These are phyloP conservation scores for Termitomyces sp. DNA, from an alignment of 768 basidiomycete species.

Conservation along the genomic window DNA sequence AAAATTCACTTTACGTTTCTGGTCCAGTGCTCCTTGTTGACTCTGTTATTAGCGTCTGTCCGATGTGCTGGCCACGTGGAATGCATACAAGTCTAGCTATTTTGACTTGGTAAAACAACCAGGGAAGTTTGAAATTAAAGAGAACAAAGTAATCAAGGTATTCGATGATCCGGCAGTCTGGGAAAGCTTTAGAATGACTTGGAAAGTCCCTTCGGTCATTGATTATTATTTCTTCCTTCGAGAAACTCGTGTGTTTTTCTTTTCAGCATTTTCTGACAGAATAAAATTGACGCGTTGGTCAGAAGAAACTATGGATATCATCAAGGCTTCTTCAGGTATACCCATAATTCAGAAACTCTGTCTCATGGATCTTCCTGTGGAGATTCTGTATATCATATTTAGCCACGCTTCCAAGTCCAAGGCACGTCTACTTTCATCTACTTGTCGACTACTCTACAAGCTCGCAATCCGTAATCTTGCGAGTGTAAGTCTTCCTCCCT, in stretches of 20 bases:
- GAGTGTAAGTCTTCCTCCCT: constrained; percentile 1
- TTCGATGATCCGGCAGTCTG: not conserved
- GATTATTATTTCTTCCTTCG: not conserved
- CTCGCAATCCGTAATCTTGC: not conserved
- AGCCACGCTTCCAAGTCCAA: not conserved
- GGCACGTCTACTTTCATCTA: not conserved
- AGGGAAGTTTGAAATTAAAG: too few species aligned
- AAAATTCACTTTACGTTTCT: too few species aligned
- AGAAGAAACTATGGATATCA: not conserved
- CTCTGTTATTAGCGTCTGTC: not conserved
- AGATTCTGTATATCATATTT: not conserved
- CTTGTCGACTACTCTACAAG: not conserved
- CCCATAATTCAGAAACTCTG: not conserved
- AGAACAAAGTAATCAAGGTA: too few species aligned
- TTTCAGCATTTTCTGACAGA: too few species aligned
- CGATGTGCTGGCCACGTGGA: not conserved
- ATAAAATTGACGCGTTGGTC: too few species aligned
- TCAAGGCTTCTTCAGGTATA: not conserved
- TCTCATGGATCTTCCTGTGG: not conserved
- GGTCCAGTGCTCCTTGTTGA: too few species aligned
- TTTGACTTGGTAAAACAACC: too few species aligned
- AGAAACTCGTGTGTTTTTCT: not conserved
- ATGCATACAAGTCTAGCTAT: not conserved
- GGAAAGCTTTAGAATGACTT: not conserved
- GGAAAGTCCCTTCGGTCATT: not conserved